Conservation (phyloP, 352 stramenopile genomes). For the Phytophthora colocasiae region DNA sequence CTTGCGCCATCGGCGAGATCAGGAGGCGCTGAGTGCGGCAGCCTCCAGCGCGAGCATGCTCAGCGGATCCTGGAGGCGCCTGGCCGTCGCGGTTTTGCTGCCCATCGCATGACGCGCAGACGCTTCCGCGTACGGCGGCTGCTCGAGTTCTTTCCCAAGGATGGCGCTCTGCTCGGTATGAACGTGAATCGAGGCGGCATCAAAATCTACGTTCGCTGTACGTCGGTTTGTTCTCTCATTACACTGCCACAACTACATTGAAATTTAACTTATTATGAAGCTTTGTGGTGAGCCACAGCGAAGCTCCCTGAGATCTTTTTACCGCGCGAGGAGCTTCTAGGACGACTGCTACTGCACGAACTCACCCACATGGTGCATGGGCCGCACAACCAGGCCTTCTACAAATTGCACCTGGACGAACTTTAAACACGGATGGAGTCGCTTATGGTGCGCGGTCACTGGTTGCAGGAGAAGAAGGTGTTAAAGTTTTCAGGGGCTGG, state of each 20-base stretch:
- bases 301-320: conserved; percentile 38
- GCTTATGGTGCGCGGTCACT: conserved; percentile 62
- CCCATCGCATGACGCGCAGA: conserved; percentile 61
- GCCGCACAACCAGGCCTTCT: conserved; percentile 73
- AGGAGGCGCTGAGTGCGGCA: conserved; percentile 54
- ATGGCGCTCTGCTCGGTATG: conserved; percentile 71
- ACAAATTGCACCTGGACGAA: conserved; percentile 67
- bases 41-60: conserved; percentile 37
- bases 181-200: conserved; percentile 78
- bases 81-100: conserved; percentile 60
- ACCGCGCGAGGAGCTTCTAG: conserved; percentile 63
- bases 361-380: conserved; percentile 77
- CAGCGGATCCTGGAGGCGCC: conserved; percentile 56
- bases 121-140: conserved; percentile 62
- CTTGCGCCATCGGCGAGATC: conserved; percentile 44
- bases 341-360: conserved; percentile 80
- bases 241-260: neutral
- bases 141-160: conserved; percentile 76
- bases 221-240: conserved; percentile 9
- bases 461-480: conserved; percentile 50
- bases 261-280: neutral
- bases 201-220: conserved; percentile 79
- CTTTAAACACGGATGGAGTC: conserved; percentile 66
- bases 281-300: conserved; percentile 18
- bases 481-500: conserved; percentile 54